Conservation (phyloP, 306 rosid genomes). For the Lathyrus tuberosus region DNA sequence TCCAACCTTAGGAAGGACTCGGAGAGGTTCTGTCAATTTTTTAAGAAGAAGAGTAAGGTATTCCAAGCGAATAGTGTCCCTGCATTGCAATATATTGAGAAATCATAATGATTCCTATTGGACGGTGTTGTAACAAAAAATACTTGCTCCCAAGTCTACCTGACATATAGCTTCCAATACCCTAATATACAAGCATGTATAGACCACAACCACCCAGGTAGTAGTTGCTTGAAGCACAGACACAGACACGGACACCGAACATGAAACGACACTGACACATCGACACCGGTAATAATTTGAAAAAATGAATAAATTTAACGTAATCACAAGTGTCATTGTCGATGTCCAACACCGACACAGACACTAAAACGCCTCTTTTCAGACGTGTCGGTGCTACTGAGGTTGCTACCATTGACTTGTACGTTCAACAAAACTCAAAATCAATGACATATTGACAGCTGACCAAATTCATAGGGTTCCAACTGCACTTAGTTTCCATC, state of each 20-base stretch:
- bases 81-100: slow-evolving; percentile 62
- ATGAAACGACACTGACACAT: too few species aligned
- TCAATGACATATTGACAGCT: background rate
- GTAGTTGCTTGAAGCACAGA: too few species aligned
- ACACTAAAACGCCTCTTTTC: too few species aligned
- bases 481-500: slow-evolving; percentile 30
- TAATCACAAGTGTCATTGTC: too few species aligned
- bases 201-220: slow-evolving; percentile 28
- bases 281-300: too few species aligned
- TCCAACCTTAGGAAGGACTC: slow-evolving; percentile 74
- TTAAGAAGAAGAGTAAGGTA: slow-evolving; percentile 70
- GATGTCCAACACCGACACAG: too few species aligned
- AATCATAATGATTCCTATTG: slow-evolving; percentile 25
- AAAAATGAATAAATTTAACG: too few species aligned
- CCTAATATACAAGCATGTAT: slow-evolving; percentile 16
- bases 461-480: slow-evolving; percentile 26
- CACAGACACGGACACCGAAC: too few species aligned
- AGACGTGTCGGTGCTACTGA: too few species aligned
- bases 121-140: slow-evolving; percentile 27
- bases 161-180: slow-evolving; percentile 24
- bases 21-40: slow-evolving; percentile 73
- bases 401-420: slow-evolving; percentile 21
- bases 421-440: slow-evolving; percentile 24
- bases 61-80: slow-evolving; percentile 79
- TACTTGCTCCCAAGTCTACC: slow-evolving; percentile 18